phyloP scores from a whole-genome alignment of 768 basidiomycete species.

The Strobilomyces confusus region DNA sequence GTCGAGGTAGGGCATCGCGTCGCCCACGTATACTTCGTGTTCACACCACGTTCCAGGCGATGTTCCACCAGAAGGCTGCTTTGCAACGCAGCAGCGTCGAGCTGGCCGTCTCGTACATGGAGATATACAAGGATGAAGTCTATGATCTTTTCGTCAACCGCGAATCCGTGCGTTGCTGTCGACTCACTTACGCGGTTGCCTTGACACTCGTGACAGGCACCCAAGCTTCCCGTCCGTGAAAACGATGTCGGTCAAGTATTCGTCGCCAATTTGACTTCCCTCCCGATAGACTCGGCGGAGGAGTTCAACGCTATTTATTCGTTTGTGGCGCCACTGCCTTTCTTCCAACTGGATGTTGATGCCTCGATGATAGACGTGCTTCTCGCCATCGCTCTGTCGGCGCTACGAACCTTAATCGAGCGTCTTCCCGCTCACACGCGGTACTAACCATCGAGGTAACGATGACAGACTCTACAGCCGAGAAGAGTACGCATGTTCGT shows the following conservation, averaged over 20 bases:
- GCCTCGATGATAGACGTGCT: slow-evolving; percentile 46
- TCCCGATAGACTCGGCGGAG: slow-evolving; percentile 36
- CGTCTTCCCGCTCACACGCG: slow-evolving; percentile 87
- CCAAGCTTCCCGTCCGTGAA: slow-evolving; percentile 54
- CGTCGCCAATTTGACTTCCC: slow-evolving; percentile 46
- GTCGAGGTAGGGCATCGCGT: slow-evolving; percentile 51
- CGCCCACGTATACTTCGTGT: neutral
- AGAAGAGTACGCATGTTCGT: slow-evolving; percentile 44
- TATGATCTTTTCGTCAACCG: slow-evolving; percentile 79
- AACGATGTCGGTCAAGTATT: slow-evolving; percentile 50
- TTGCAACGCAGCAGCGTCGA: slow-evolving; percentile 42
- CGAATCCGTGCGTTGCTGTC: slow-evolving; percentile 50
- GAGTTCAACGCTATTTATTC: slow-evolving; percentile 48
- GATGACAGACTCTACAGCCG: slow-evolving; percentile 47
- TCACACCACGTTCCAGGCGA: slow-evolving; percentile 36
- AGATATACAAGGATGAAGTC: slow-evolving; percentile 89
- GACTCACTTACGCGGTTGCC: neutral
- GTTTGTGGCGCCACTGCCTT: slow-evolving; percentile 30
- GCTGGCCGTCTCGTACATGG: slow-evolving; percentile 72
- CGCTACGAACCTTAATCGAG: slow-evolving; percentile 79
- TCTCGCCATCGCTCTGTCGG: slow-evolving; percentile 78
- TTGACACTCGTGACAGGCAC: slow-evolving; percentile 33
- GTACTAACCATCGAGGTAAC: slow-evolving; percentile 72
- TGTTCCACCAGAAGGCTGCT: slow-evolving; percentile 49
- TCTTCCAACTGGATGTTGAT: neutral